These are phyloP conservation scores for Gossypium raimondii DNA, from an alignment of 345 rosid species.

Conservation along the genomic window DNA sequence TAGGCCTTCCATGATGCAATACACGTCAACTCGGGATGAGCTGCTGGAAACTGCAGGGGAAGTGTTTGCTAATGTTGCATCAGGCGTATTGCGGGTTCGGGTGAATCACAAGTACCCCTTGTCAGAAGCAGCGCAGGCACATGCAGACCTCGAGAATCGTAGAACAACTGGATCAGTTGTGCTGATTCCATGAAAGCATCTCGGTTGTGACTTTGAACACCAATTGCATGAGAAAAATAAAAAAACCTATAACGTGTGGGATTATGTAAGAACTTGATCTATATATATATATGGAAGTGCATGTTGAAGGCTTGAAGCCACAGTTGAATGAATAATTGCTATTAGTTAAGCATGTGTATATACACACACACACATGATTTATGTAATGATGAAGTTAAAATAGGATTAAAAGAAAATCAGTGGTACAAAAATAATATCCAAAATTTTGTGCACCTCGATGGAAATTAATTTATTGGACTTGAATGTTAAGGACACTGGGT, in stretches of 20 bases:
- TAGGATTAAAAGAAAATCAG: too few species aligned
- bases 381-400: too few species aligned
- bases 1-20: conserved; percentile 71
- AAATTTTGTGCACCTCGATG: too few species aligned
- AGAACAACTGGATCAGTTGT: conserved; percentile 72
- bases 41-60: conserved; percentile 70
- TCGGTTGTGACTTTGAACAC: background rate
- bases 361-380: too few species aligned
- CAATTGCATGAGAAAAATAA: too few species aligned
- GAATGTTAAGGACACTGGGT: too few species aligned
- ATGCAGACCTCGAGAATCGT: conserved; percentile 66
- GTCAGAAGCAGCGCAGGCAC: conserved; percentile 70
- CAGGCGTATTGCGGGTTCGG: conserved; percentile 57
- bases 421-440: too few species aligned
- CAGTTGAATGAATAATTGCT: background rate
- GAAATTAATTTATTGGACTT: too few species aligned
- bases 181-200: conserved; percentile 51
- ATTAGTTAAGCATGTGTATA: background rate
- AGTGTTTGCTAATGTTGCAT: conserved; percentile 51
- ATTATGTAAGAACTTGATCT: background rate
- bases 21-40: conserved; percentile 67
- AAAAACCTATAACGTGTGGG: background rate
- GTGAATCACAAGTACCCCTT: conserved; percentile 71
- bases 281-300: background rate
- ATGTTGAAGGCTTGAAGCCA: background rate